Base-by-base conservation (phyloP, 2,329 filamentous ascomycete genomes). In the Onygena corvina region DNA sequence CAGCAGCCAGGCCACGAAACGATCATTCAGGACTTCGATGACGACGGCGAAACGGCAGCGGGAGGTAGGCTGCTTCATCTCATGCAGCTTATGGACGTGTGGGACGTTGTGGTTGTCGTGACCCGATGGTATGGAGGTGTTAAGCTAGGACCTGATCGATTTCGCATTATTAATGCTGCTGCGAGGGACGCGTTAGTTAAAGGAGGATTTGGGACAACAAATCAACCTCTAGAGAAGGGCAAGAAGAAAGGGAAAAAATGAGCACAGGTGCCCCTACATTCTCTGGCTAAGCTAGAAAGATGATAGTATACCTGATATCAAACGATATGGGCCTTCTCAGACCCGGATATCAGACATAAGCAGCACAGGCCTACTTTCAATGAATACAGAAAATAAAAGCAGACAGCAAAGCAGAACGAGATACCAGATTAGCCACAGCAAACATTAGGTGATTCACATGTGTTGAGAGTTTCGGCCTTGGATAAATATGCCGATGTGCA, bases 81-180 rank as follows among this genome's bases (percentile, higher is more conserved):
- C 25, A 83, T 98, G 81, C 88, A 95, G 70, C 69, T 94, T 53
- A 95, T 95, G 86, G 86, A 89, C 60, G 74, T 93, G 8, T 95
- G 89, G 88, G 79, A 93, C 65, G 83, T 84, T 12, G 83, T 96
- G 71, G 87, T 98, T 0, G 83, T 98, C 2, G 90, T 98, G 23
- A 88, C 86, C 33, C 72, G 92, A 54, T 98, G 92, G 92, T 98
- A 94, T 66, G 92, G 92, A 3, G 92, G 92, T 1, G 77, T 94
- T 51, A 83, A 88, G 58, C 68, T 98, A 40, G 92, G 92, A 0
- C 89, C 90, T 46, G 83, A 89, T 64, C 74, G 92, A 55, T 98
- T 98, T 63, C 80, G 87, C 9, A 72, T 94, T 49, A 96, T 98
- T 62, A 95, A 95, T 63, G 76, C 78, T 49, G 85, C 81, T 6